phyloP scores from a whole-genome alignment of 495 filamentous ascomycete species.

The Tuber aestivum region DNA sequence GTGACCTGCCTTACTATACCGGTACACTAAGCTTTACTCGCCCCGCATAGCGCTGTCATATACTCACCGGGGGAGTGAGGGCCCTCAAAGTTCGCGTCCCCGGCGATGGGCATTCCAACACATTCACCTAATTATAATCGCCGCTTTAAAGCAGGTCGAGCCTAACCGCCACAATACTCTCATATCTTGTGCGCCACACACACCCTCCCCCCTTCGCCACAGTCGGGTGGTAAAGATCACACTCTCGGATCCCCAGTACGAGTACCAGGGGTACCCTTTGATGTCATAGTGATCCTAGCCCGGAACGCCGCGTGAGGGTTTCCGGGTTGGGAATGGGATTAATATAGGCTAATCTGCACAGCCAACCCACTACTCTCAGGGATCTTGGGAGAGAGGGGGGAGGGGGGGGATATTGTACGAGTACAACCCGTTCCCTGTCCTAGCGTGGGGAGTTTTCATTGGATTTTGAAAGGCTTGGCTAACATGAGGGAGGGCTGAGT shows the following conservation, averaged over 20 bases:
- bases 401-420: too few species aligned
- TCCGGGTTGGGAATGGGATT: background rate
- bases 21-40: background rate
- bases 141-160: background rate
- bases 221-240: background rate
- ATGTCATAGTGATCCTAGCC: background rate
- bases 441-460: background rate
- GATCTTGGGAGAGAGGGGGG: background rate
- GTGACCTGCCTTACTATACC: background rate
- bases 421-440: background rate
- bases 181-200: background rate
- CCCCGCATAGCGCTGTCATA: background rate
- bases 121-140: background rate
- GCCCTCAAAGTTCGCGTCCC: background rate
- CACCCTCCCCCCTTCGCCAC: background rate
- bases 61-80: background rate
- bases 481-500: background rate
- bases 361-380: background rate
- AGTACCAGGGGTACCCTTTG: background rate
- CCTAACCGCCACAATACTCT: background rate
- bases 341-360: background rate
- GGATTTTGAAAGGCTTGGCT: background rate
- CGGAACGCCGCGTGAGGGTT: background rate
- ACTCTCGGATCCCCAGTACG: background rate
- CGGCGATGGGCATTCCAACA: background rate